phyloP scores from a whole-genome alignment of 2,329 filamentous ascomycete species.

The Clonostachys byssicola region DNA sequence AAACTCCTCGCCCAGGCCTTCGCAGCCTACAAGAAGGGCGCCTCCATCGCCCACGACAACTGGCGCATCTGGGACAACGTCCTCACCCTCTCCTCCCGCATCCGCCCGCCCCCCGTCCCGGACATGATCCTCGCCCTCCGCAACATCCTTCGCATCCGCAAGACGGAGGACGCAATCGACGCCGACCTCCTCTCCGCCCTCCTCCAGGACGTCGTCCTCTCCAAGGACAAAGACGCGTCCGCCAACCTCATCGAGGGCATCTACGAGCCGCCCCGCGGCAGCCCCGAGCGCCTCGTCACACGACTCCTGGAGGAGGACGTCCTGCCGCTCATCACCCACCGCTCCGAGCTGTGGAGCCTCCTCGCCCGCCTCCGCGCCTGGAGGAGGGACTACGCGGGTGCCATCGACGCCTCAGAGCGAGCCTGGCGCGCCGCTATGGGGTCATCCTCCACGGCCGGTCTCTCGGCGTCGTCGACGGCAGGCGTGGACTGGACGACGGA shows the following conservation, averaged over 20 bases:
- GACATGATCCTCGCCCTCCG: constrained; percentile 75
- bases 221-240: constrained; percentile 25
- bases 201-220: constrained; percentile 63
- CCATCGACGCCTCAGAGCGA: constrained; percentile 82
- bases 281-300: constrained; percentile 58
- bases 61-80: constrained; percentile 97
- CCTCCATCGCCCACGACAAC: constrained; percentile 77
- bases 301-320: constrained; percentile 71
- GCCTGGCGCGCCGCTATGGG: constrained; percentile 65
- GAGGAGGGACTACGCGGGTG: constrained; percentile 63
- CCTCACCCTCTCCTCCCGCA: constrained; percentile 76
- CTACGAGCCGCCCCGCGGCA: constrained; percentile 45
- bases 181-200: constrained; percentile 66
- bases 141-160: constrained; percentile 71
- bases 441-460: constrained; percentile 27
- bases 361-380: constrained; percentile 71
- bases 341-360: constrained; percentile 72
- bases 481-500: constrained; percentile 41
- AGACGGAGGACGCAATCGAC: constrained; percentile 77
- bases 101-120: constrained; percentile 67
- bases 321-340: constrained; percentile 78
- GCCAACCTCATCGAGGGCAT: constrained; percentile 13
- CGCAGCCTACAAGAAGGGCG: constrained; percentile 81
- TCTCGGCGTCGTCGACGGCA: not conserved
- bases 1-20: constrained; percentile 71